phyloP scores from a whole-genome alignment of 352 stramenopile species.

The Pythium scleroteichum region DNA sequence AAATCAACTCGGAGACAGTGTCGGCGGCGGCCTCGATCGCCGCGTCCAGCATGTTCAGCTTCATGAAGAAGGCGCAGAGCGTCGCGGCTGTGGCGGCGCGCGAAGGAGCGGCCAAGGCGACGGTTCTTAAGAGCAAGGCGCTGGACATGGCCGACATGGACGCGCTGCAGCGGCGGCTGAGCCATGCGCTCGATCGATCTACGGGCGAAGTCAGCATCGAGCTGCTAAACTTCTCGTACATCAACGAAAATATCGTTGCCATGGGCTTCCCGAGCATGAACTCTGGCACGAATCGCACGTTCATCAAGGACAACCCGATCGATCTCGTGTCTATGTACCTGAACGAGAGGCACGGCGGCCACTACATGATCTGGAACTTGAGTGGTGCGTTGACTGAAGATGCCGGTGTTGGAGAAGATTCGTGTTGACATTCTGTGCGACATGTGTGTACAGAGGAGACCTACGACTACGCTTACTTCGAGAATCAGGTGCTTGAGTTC shows the following conservation, averaged over 20 bases:
- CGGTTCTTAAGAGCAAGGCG: constrained; percentile 67
- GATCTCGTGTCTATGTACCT: constrained; percentile 93
- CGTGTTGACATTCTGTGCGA: not conserved
- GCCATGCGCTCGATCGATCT: constrained; percentile 77
- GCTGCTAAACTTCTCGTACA: constrained; percentile 91
- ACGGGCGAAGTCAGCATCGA: constrained; percentile 82
- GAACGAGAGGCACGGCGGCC: constrained; percentile 91
- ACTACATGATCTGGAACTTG: constrained; percentile 99
- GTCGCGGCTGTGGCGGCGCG: constrained; percentile 68
- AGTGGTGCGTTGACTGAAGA: constrained; percentile 58
- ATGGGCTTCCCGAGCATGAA: constrained; percentile 93
- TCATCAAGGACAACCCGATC: constrained; percentile 88
- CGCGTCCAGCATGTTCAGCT: constrained; percentile 73
- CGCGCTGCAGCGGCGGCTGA: constrained; percentile 75
- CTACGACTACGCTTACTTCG: constrained; percentile 95
- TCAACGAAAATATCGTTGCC: constrained; percentile 85
- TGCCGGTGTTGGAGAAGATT: not conserved
- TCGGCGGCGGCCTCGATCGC: constrained; percentile 64
- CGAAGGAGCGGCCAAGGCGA: constrained; percentile 76
- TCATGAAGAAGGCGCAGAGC: constrained; percentile 86
- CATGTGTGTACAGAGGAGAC: constrained; percentile 92
- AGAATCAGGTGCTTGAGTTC: constrained; percentile 97
- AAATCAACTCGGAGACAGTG: constrained; percentile 70
- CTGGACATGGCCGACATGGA: constrained; percentile 87
- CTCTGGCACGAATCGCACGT: constrained; percentile 65